A percentile compares a stretch with the other conserved stretches of the same genome.
Conservation (phyloP, 805 yeast genomes). For the Tetrapisispora namnaoensis region DNA sequence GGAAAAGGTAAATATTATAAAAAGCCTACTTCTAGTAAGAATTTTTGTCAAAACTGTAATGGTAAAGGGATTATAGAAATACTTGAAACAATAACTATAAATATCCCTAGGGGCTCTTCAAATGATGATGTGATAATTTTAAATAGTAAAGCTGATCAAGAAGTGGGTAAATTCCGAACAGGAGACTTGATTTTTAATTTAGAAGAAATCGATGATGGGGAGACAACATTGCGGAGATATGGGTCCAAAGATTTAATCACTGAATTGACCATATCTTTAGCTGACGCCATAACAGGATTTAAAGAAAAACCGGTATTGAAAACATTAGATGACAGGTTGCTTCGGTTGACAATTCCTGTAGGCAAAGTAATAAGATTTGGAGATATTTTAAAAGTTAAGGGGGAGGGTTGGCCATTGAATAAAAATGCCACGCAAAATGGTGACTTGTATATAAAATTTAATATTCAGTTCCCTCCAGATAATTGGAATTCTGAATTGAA, state of each 20-base stretch:
- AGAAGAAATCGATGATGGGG: slow-evolving; percentile 31
- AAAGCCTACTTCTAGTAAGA: slow-evolving; percentile 35
- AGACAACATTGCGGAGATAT: slow-evolving; percentile 39
- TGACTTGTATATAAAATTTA: slow-evolving; percentile 59
- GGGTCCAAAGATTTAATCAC: slow-evolving; percentile 54
- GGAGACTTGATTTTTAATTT: slow-evolving; percentile 71
- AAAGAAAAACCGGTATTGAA: slow-evolving; percentile 47
- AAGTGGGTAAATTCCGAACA: slow-evolving; percentile 49
- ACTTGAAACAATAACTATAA: slow-evolving; percentile 64
- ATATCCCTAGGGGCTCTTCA: slow-evolving; percentile 61
- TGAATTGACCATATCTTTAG: slow-evolving; percentile 49
- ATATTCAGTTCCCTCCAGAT: slow-evolving; percentile 74
- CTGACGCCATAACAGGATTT: slow-evolving; percentile 83
- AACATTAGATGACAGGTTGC: slow-evolving; percentile 72
- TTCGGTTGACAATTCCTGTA: slow-evolving; percentile 52
- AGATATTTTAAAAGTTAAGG: slow-evolving; percentile 49
- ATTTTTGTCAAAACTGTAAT: slow-evolving; percentile 65
- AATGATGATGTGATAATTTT: slow-evolving; percentile 52
- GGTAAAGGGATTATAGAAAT: slow-evolving; percentile 58
- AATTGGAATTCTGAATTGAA: slow-evolving; percentile 72
- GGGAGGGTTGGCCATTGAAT: slow-evolving; percentile 78
- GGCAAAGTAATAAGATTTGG: slow-evolving; percentile 81
- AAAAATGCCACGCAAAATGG: slow-evolving; percentile 38
- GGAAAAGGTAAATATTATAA: slow-evolving; percentile 51
- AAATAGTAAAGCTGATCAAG: slow-evolving; percentile 68